phyloP scores from a whole-genome alignment of 1,284 basidiomycete species.

The Heterobasidion occidentale region DNA sequence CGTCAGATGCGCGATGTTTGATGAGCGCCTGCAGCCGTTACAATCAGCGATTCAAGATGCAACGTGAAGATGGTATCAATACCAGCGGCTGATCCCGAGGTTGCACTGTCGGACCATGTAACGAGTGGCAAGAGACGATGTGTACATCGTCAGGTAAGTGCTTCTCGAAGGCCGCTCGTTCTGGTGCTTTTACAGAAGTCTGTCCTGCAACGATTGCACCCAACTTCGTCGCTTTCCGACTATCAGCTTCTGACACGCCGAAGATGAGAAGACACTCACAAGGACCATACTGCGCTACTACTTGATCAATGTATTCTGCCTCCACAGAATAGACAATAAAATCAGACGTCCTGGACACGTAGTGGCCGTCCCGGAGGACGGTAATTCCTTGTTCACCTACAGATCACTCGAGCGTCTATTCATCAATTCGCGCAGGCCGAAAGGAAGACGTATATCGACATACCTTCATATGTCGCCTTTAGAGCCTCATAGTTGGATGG shows the following conservation, averaged over 20 bases:
- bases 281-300: constrained; percentile 87
- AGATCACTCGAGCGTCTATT: constrained; percentile 5
- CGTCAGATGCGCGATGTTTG: constrained; percentile 75
- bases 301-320: constrained; percentile 80
- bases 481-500: constrained; percentile 72
- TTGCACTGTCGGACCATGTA: constrained; percentile 91
- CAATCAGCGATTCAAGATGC: background rate
- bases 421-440: background rate
- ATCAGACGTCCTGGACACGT: constrained; percentile 79
- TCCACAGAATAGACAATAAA: constrained; percentile 93
- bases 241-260: background rate
- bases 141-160: constrained; percentile 82
- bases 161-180: constrained; percentile 85
- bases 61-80: constrained; percentile 16
- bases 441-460: constrained; percentile 7
- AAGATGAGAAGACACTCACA: constrained; percentile 43
- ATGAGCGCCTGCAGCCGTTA: constrained; percentile 70
- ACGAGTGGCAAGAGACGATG: constrained; percentile 90
- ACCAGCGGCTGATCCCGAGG: constrained; percentile 92
- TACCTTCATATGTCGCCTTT: constrained; percentile 56
- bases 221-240: constrained; percentile 74
- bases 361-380: constrained; percentile 74
- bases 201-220: constrained; percentile 92
- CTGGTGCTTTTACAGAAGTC: constrained; percentile 95
- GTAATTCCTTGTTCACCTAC: constrained; percentile 49